Evolutionary conservation across 176 grass and related monocot species (phyloP).

Genomic region (Neostapfia colusana): DNA sequence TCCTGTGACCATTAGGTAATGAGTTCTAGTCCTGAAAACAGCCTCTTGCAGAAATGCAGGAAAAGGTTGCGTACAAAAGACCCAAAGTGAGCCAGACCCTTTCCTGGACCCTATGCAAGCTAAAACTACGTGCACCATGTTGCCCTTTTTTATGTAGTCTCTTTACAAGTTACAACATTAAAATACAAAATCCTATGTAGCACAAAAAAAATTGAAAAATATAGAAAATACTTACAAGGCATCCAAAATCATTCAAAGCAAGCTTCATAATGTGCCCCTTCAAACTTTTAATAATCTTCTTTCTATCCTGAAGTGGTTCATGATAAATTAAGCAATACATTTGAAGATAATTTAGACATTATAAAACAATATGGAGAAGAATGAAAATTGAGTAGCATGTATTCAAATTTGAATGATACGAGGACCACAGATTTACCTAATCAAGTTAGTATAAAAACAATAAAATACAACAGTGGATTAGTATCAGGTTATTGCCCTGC

Average conservation of each 20-base stretch:
- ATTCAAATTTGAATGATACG: not conserved
- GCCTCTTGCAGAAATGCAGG: no score
- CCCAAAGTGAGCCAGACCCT: no score
- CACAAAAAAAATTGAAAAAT: conserved; percentile 7
- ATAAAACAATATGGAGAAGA: not conserved
- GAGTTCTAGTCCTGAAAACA: no score
- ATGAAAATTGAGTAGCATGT: not conserved
- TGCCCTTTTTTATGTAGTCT: no score
- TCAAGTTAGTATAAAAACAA: not conserved
- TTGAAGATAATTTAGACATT: not conserved
- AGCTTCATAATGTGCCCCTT: conserved; percentile 80
- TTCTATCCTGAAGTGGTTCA: conserved; percentile 72
- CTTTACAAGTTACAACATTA: not conserved
- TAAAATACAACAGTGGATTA: no score
- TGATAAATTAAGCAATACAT: not conserved
- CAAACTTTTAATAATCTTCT: conserved; percentile 92
- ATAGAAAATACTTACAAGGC: conserved; percentile 64
- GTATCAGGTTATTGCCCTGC: not conserved
- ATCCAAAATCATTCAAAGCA: conserved; percentile 82
- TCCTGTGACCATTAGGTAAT: no score
- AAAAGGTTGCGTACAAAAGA: no score
- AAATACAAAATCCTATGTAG: not conserved
- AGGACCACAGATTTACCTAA: not conserved
- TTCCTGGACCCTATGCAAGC: no score
- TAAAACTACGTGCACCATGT: no score